Evolutionary conservation across 192 early-diverging fungal species (phyloP), one percentile per base, ranked within the genome.

Genomic region (Backusella macrospora): DNA sequence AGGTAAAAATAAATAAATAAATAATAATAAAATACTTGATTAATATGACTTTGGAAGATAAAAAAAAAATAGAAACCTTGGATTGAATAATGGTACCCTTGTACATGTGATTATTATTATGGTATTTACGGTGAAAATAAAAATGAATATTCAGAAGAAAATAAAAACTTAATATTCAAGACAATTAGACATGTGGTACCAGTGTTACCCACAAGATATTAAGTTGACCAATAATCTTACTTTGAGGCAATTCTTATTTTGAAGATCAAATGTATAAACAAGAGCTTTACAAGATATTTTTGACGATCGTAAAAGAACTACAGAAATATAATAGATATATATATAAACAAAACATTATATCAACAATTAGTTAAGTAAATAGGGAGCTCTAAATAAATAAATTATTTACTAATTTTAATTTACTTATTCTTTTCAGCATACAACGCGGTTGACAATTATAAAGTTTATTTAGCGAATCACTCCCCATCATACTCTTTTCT

Each of bases 81-180:
- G 14, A 26, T 23, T 59, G 10, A 9, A 29, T 59, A 23, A 59
- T 59, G 26, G 26, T 59, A 59, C 52, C 52, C 21, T 59, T 26
- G 52, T 52, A 21, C 52, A 26, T 59, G 52, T 59, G 52, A 59
- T 26, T 59, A 26, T 59, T 59, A 23, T 26, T 34, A 23, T 26
- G 4, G 52, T 23, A 59, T 59, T 12, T 59, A 26, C 12, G 29
- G 29, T 34, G 29, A 21, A 55, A n/a, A 55, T 21, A 55, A 5
- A 6, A 55, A 55, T 55, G 49, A 59, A 59, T 59, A 10, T 59
- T 59, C 18, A 59, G 52, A 59, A 59, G 48, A 49, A 49, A 49
- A 7, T 4, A n/a, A 59, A 21, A 4, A 23, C 9, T 10, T 59
- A 59, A 59, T 59, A 23, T 10, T 23, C 21, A 59, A 59, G 52